Evolutionary conservation across 139 green algal species (phyloP), one percentile per base, ranked within the genome.

Genomic region (Choricystis sp.): DNA sequence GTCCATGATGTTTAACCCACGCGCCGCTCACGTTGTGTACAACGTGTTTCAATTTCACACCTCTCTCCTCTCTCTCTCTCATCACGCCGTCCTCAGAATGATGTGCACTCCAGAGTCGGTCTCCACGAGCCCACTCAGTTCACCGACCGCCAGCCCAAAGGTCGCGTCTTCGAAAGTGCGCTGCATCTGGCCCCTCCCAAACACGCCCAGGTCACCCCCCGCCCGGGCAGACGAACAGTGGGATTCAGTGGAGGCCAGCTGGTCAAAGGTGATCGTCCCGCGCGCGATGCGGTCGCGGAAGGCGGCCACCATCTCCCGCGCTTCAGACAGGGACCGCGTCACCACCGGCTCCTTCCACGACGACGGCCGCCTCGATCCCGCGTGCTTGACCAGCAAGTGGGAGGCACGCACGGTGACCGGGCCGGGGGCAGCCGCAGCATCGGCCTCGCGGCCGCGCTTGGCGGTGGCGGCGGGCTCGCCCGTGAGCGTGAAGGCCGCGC

Each of bases 351-450:
- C 83, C 72, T 93, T 92, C 87, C 87, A 95, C 19, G 75, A 87
- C 14, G 66, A 77, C 0, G 87, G 87, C 19, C 82, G 72, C 9
- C 87, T 60, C 1, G 59, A 68, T 59, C 83, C 78, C 52, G 63
- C 73, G 74, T 95, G 87, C 74, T 95, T 95, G 1, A 95, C 83
- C 29, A 95, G 81, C 62, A 95, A 69, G 72, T 95, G 87, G 1
- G 73, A 86, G 1, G 83, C 85, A 1, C 82, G 65, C 25, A 91
- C 82, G 4, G 31, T 68, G 19, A 29, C 57, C 19, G 57, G 31
- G 62, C 48, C 40, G 49, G 59, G 21, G 29, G 29, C 40, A 27
- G 29, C 61, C 56, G 24, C 16, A 28, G 23, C 24, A 26, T 48
- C n/a, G 52, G 30, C 20, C 57, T 62, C 28, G 29, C 67, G 31